Evolutionary conservation across 2,329 filamentous ascomycete species (phyloP).

Genomic region (Penicillium occitanis): DNA sequence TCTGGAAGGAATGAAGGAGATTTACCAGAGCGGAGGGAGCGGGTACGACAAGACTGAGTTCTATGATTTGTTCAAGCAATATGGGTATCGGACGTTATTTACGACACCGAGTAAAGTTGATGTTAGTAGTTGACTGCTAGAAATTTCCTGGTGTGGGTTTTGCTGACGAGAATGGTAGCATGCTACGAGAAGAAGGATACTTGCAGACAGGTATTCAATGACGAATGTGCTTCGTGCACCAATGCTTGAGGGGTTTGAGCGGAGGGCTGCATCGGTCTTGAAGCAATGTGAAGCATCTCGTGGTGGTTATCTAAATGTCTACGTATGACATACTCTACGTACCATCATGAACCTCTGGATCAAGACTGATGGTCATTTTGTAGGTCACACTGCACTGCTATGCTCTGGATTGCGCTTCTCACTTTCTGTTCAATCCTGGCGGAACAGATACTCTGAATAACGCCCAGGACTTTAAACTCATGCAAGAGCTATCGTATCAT

Average conservation of each 20-base stretch:
- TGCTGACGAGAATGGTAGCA: constrained; percentile 48
- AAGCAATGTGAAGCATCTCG: constrained; percentile 51
- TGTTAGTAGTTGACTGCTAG: constrained; percentile 18
- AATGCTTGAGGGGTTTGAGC: constrained; percentile 58
- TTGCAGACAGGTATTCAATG: constrained; percentile 69
- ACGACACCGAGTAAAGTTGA: constrained; percentile 34
- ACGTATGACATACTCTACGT: constrained; percentile 46
- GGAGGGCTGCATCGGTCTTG: constrained; percentile 58
- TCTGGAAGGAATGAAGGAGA: constrained; percentile 33
- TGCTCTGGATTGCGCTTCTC: constrained; percentile 67
- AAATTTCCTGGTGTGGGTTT: neutral
- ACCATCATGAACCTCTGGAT: neutral
- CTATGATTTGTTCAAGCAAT: constrained; percentile 37
- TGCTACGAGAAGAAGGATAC: constrained; percentile 60
- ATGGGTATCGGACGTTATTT: constrained; percentile 40
- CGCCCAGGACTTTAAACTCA: constrained; percentile 60
- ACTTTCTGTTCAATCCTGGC: constrained; percentile 67
- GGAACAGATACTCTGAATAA: constrained; percentile 61
- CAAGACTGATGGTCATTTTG: neutral
- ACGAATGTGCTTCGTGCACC: constrained; percentile 61
- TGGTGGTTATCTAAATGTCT: constrained; percentile 57
- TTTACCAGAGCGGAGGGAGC: constrained; percentile 36
- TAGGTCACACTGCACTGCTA: constrained; percentile 60
- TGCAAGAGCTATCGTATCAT: constrained; percentile 68
- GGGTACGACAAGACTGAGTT: constrained; percentile 41